phyloP scores from a whole-genome alignment of 2,329 filamentous ascomycete genomes.

The Ciborinia camelliae region DNA sequence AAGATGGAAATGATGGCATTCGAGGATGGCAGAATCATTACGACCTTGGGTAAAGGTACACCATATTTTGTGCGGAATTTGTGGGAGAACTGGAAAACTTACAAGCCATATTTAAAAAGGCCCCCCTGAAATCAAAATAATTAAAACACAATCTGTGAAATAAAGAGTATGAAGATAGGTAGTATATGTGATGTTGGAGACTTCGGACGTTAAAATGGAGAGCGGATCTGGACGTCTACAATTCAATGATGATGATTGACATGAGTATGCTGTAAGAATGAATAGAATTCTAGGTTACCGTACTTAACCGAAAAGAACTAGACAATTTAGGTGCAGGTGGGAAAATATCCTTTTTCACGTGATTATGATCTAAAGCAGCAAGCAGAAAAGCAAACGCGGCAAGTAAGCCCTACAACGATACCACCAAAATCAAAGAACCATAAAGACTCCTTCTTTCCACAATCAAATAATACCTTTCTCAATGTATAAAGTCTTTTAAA shows the following conservation, averaged over 20 bases:
- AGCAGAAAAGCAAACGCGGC: too few species aligned
- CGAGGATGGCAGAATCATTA: conserved; percentile 28
- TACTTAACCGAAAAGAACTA: conserved; percentile 2
- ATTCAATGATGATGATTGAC: conserved; percentile 11
- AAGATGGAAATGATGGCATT: conserved; percentile 20
- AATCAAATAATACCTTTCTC: too few species aligned
- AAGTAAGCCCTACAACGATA: neutral
- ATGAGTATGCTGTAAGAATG: conserved; percentile 4
- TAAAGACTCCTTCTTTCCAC: too few species aligned
- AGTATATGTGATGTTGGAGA: conserved; percentile 23
- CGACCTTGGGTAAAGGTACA: conserved; percentile 26
- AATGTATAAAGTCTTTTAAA: neutral
- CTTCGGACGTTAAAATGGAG: conserved; percentile 23
- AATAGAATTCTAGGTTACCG: neutral
- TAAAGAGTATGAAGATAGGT: conserved; percentile 12
- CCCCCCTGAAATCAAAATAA: conserved; percentile 29
- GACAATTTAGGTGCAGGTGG: neutral
- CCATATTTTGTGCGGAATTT: conserved; percentile 15
- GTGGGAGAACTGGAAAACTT: conserved; percentile 33
- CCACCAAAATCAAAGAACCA: neutral
- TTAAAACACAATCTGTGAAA: conserved; percentile 24
- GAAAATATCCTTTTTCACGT: too few species aligned
- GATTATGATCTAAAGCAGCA: neutral
- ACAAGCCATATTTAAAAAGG: conserved; percentile 41
- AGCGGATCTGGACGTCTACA: conserved; percentile 16